These are phyloP conservation scores for Cryphonectria nitschkei DNA, from an alignment of 2,329 filamentous ascomycete genomes.

Conservation along the genomic window DNA sequence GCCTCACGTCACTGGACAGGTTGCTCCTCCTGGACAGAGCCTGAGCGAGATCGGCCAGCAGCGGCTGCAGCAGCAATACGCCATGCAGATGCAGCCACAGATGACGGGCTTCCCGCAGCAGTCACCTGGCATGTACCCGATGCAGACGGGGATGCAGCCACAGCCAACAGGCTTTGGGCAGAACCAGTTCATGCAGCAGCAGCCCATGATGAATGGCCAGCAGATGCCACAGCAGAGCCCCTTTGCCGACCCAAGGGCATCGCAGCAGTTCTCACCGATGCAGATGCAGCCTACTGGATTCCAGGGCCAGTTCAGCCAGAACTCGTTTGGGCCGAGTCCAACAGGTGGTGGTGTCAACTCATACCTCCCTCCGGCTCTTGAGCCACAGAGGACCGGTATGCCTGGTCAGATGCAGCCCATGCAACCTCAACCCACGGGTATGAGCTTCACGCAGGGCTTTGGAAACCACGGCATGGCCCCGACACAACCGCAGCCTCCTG, in stretches of 20 bases:
- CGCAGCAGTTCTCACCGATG: constrained; percentile 50
- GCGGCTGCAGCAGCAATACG: constrained; percentile 62
- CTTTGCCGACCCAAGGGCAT: constrained; percentile 44
- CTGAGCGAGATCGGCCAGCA: constrained; percentile 72
- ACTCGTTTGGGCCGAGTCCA: constrained; percentile 48
- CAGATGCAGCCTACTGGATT: constrained; percentile 70
- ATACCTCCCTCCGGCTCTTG: constrained; percentile 61
- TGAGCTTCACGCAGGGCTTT: constrained; percentile 51
- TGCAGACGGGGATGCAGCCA: constrained; percentile 51
- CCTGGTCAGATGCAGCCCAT: constrained; percentile 42
- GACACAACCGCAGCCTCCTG: constrained; percentile 59
- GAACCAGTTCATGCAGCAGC: constrained; percentile 49
- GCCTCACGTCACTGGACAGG: constrained; percentile 81
- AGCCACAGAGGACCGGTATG: constrained; percentile 63
- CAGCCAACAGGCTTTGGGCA: constrained; percentile 44
- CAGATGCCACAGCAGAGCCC: constrained; percentile 47
- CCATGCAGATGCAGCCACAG: constrained; percentile 50
- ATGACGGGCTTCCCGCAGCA: constrained; percentile 44
- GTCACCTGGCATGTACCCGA: constrained; percentile 46
- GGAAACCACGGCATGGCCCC: constrained; percentile 48
- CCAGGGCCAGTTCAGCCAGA: constrained; percentile 41
- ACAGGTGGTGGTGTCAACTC: constrained; percentile 54
- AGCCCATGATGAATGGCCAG: constrained; percentile 41
- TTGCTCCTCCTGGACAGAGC: constrained; percentile 76
- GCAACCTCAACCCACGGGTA: constrained; percentile 54